Percentiles rank a stretch among this genome's conserved stretches.
Evolutionary conservation across 306 rosid species (phyloP).

Genomic region (cucumber (Cucumis sativus)): Cucumber_9930_V3 NC_026658.2:23927001-23927500

Average conservation of each 20-base stretch:
- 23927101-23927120: background rate
- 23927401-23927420: slow-evolving; percentile 39
- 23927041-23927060: too few species aligned
- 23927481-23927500: slow-evolving; percentile 73
- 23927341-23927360: background rate
- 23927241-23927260: background rate
- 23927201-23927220: background rate
- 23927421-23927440: slow-evolving; percentile 90
- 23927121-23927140: background rate
- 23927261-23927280: slow-evolving; percentile 25
- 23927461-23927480: slow-evolving; percentile 52
- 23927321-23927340: slow-evolving; percentile 53
- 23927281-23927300: slow-evolving; percentile 93
- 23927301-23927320: slow-evolving; percentile 79
- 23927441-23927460: slow-evolving; percentile 57
- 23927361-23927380: background rate
- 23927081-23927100: background rate
- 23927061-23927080: background rate
- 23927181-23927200: background rate
- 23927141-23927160: background rate
- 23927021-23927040: too few species aligned
- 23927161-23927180: background rate
- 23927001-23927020: too few species aligned
- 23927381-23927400: background rate
- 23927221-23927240: background rate